Evolutionary conservation across 257 asterid genomes (phyloP).

Genomic region (Solanum pinnatisectum): DNA sequence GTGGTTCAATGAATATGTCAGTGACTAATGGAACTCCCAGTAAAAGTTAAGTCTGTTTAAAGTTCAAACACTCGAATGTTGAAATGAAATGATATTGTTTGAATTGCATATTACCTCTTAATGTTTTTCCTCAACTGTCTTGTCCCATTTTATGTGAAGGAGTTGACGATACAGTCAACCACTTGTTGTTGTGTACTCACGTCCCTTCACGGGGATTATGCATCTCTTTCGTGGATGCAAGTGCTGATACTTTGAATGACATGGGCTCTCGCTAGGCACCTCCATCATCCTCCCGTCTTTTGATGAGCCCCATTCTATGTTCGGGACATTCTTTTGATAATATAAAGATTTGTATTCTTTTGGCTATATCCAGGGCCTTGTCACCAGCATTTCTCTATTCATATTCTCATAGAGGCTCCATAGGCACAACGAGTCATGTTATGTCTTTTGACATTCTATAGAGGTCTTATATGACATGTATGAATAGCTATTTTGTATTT

Average conservation of each 20-base stretch:
- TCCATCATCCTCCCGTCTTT: neutral
- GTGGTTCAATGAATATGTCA: neutral
- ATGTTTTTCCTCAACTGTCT: neutral
- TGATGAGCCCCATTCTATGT: neutral
- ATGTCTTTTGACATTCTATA: neutral
- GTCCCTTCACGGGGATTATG: neutral
- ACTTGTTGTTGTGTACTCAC: neutral
- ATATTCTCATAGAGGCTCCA: neutral
- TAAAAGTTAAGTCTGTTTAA: neutral
- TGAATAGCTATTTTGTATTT: neutral
- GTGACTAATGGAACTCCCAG: neutral
- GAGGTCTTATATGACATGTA: neutral
- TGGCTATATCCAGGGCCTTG: neutral
- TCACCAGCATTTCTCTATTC: neutral
- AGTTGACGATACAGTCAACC: neutral
- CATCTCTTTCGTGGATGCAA: neutral
- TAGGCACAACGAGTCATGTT: neutral
- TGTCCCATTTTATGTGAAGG: neutral
- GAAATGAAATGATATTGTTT: neutral
- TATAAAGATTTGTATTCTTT: neutral
- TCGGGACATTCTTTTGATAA: neutral
- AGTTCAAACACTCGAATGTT: neutral
- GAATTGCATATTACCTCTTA: neutral
- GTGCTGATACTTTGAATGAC: neutral
- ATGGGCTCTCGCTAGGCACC: neutral